Evolutionary conservation across 805 yeast genomes (phyloP).

Genomic region (Wickerhamomyces bovis): DNA sequence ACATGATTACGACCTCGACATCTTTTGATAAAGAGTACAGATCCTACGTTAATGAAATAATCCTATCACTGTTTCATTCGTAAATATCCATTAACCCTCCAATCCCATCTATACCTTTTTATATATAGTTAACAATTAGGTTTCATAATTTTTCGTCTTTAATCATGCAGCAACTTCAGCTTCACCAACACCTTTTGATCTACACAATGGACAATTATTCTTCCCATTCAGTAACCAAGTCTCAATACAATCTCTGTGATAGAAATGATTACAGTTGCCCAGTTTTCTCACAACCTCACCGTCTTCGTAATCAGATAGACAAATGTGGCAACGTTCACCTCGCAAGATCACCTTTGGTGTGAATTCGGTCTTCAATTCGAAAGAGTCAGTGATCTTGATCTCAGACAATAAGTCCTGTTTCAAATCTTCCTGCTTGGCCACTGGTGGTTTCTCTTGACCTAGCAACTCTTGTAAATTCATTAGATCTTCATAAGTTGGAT

Average conservation of each 20-base stretch:
- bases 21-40: slow-evolving; percentile 6
- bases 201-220: slow-evolving; percentile 54
- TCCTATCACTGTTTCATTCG: not conserved
- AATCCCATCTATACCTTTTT: too few species aligned
- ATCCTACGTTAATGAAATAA: not conserved
- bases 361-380: not conserved
- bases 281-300: slow-evolving; percentile 44
- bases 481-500: slow-evolving; percentile 47
- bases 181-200: slow-evolving; percentile 35
- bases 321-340: slow-evolving; percentile 38
- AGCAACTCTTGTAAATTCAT: slow-evolving; percentile 41
- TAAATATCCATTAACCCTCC: not conserved
- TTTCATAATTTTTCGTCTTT: too few species aligned
- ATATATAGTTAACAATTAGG: too few species aligned
- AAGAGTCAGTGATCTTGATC: slow-evolving; percentile 3
- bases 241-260: slow-evolving; percentile 53
- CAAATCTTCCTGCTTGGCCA: slow-evolving; percentile 37
- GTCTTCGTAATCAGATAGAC: slow-evolving; percentile 41
- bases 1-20: slow-evolving; percentile 44
- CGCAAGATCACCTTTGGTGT: not conserved
- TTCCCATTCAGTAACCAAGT: slow-evolving; percentile 48
- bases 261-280: slow-evolving; percentile 40
- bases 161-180: not conserved
- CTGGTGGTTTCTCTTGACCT: slow-evolving; percentile 39
- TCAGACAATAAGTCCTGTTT: slow-evolving; percentile 29